Conservation (phyloP, 2,329 filamentous ascomycete species). For the Aspergillus tamarii region DNA sequence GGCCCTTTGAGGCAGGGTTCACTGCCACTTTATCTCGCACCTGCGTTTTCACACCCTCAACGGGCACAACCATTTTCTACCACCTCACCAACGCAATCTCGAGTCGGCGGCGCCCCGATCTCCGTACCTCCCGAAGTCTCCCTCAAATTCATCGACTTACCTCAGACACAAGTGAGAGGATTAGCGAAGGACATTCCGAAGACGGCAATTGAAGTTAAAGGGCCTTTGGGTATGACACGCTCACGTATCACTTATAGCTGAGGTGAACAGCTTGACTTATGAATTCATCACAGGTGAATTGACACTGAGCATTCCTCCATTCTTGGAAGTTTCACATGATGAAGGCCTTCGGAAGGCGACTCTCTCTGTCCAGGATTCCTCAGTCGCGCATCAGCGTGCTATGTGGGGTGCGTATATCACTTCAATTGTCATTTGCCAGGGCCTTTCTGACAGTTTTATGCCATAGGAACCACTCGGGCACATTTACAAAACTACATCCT, state of each 20-base stretch:
- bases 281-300: constrained; percentile 63
- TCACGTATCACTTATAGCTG: too few species aligned
- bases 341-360: constrained; percentile 63
- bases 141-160: constrained; percentile 68
- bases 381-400: constrained; percentile 75
- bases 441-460: constrained; percentile 23
- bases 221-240: constrained; percentile 68
- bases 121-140: constrained; percentile 83
- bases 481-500: constrained; percentile 89
- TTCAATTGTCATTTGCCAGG: neutral
- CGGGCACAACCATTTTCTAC: constrained; percentile 68
- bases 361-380: constrained; percentile 70
- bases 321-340: constrained; percentile 73
- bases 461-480: constrained; percentile 79
- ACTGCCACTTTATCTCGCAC: constrained; percentile 74
- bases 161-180: constrained; percentile 60
- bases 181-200: constrained; percentile 66
- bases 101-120: constrained; percentile 81
- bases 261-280: neutral
- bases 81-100: constrained; percentile 68
- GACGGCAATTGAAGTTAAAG: constrained; percentile 71
- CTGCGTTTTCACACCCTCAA: constrained; percentile 61
- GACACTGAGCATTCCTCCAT: constrained; percentile 77
- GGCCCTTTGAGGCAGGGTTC: constrained; percentile 53
- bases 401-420: constrained; percentile 80